Base-by-base conservation (phyloP, 345 rosid species). In the Eucalyptus pumila region DNA sequence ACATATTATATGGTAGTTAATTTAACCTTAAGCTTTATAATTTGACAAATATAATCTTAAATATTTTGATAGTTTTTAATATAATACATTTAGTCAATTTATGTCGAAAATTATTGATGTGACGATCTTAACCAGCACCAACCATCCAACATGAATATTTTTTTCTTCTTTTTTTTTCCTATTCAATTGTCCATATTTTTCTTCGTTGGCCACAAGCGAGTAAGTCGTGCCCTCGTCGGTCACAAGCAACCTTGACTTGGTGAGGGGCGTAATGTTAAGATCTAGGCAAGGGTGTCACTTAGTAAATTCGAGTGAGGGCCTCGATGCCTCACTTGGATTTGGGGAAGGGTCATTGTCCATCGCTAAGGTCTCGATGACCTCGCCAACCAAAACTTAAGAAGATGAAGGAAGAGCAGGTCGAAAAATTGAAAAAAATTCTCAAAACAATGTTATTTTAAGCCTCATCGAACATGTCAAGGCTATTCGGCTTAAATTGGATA, bases 91-190 rank as follows among this genome's bases (percentile, higher is more conserved):
- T 1, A 4, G 2, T 1, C 40, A 65, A 65, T 69, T 69, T 69
- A 17, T 37, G 13, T 21, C 1, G 6, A 69, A 69, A 72, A 34
- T 34, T 3, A 11, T 1, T 34, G 0, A 69, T 0, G 2, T 19
- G 8, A 6, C 0, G 8, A 1, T 72, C 1, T 9, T 9, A 17
- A 10, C 11, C 1, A 5, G 4, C 24, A 6, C 2, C 3, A 3
- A 1, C 2, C 14, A 17, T 72, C 8, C 7, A 17, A 34, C 26
- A 72, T 72, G 11, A 4, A 34, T 6, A 2, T 72, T 19, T 19
- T 7, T 72, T 34, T 72, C 26, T 34, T 34, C 13, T 34, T 13
- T 15, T 0, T 54, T n/a, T n/a, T n/a, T 4, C 44, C 44, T 72
- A 37, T 72, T 72, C 7, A 5, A 17, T 1, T 72, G 3, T 67